Percentiles rank a stretch among this genome's conserved stretches.
Evolutionary conservation across 495 filamentous ascomycete species (phyloP).

Genomic region (Physcia stellaris): DNA sequence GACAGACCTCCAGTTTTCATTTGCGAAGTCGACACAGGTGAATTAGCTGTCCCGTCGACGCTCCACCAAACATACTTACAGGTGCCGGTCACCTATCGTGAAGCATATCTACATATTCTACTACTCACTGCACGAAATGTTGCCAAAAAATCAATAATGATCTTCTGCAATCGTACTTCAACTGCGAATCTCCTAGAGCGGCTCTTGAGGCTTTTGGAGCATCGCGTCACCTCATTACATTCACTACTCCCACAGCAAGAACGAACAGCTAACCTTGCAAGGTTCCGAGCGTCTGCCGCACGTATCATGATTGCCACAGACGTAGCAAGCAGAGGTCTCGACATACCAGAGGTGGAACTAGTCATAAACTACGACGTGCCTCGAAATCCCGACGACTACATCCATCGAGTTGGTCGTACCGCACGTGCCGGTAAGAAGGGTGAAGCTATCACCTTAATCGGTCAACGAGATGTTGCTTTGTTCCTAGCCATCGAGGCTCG

Average conservation of each 20-base stretch:
- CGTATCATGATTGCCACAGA: constrained; percentile 89
- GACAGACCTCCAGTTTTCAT: constrained; percentile 67
- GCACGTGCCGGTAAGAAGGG: constrained; percentile 77
- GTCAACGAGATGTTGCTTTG: constrained; percentile 79
- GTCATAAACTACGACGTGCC: constrained; percentile 95
- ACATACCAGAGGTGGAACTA: constrained; percentile 82
- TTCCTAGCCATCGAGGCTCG: constrained; percentile 77
- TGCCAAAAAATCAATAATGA: constrained; percentile 55
- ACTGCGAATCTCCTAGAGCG: constrained; percentile 84
- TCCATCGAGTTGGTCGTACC: constrained; percentile 91
- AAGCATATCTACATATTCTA: constrained; percentile 86
- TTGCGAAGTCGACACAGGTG: constrained; percentile 66
- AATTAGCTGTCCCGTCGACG: constrained; percentile 57
- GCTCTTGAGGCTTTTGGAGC: constrained; percentile 66
- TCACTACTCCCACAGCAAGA: constrained; percentile 70
- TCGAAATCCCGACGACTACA: constrained; percentile 90
- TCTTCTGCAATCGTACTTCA: constrained; percentile 87
- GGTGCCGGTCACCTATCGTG: constrained; percentile 75
- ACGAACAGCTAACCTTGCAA: constrained; percentile 70
- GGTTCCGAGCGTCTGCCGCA: constrained; percentile 85
- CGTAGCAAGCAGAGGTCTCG: constrained; percentile 87
- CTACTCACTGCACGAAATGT: constrained; percentile 66
- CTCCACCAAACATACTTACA: constrained; percentile 76
- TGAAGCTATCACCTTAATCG: constrained; percentile 75
- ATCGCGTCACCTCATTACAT: constrained; percentile 84